Base-by-base conservation (phyloP, 441 rosid genomes). In the Capsella rubella region DNA sequence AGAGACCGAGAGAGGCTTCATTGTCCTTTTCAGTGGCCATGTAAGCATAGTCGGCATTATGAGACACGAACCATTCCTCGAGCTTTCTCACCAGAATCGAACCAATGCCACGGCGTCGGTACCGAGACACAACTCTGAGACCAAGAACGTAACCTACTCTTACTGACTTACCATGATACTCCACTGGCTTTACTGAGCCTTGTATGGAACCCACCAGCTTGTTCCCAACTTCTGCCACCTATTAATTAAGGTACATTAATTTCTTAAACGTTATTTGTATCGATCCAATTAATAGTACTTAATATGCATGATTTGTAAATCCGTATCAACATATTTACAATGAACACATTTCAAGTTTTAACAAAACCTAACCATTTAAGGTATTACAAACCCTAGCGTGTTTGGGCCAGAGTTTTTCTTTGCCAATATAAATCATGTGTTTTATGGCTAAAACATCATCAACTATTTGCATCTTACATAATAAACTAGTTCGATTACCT, bases 1-100 rank as follows among this genome's bases (percentile, higher is more conserved):
- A 91, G 14, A 91, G 90, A 29, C 64, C 78, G 45, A 82, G 76
- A 2, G 97, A 91, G 10, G 93, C 89, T 39, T 83, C 79, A 63
- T 91, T 91, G 50, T 89, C 87, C 72, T 82, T 89, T 82, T 87
- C 80, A 0, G 93, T 89, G 1, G 97, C 95, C 90, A 89, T 88
- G 81, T 91, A 89, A 5, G 90, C 84, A 18, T 79, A 91, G 45
- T 87, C 95, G 15, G 76, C 89, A 42, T 84, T 86, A 35, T 74
- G 80, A 46, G 73, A 46, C 12, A 67, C 34, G 78, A 91, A 87
- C 97, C 97, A 91, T 76, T 88, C 87, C 66, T 91, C 95, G 13
- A 91, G 62, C 27, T 84, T 81, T 42, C 65, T 65, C 10, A 86
- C 97, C 4, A 91, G 81, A 69, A 53, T 80, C 57, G 67, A 75